These are phyloP conservation scores for Prinsepia uniflora DNA, from an alignment of 306 rosid species.

Conservation along the genomic window DNA sequence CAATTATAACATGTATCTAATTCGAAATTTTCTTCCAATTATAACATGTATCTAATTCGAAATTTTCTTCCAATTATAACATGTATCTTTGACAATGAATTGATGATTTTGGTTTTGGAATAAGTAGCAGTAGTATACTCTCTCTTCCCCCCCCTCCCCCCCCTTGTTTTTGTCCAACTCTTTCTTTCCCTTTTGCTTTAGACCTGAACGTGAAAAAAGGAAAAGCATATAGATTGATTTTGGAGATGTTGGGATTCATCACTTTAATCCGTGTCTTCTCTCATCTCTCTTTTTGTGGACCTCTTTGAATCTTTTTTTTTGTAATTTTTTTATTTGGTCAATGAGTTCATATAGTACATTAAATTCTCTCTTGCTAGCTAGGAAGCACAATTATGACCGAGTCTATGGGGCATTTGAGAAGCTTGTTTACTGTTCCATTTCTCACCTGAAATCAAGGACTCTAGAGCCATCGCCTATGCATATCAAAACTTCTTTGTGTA, in stretches of 20 bases:
- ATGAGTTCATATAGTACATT: constrained; percentile 18
- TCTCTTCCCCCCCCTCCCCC: no score
- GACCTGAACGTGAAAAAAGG: constrained; percentile 27
- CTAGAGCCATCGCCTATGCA: not conserved
- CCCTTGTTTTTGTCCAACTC: no score
- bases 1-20: no score
- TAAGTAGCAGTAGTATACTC: not conserved
- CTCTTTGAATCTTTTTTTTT: constrained; percentile 30
- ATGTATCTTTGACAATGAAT: not conserved
- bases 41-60: constrained; percentile 10
- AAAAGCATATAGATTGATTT: constrained; percentile 31
- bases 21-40: not conserved
- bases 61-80: not conserved
- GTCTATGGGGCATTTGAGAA: no score
- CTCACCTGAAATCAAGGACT: constrained; percentile 4
- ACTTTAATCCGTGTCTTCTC: constrained; percentile 25
- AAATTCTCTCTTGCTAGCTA: not conserved
- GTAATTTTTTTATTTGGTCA: constrained; percentile 14
- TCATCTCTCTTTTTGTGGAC: constrained; percentile 29
- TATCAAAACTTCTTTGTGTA: no score
- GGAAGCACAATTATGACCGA: constrained; percentile 21
- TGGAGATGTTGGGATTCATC: constrained; percentile 59
- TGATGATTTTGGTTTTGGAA: constrained; percentile 7
- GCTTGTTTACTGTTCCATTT: not conserved
- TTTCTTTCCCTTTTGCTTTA: constrained; percentile 26